Base-by-base conservation (phyloP, 495 filamentous ascomycete species). In the Aspergillus sparsus region DNA sequence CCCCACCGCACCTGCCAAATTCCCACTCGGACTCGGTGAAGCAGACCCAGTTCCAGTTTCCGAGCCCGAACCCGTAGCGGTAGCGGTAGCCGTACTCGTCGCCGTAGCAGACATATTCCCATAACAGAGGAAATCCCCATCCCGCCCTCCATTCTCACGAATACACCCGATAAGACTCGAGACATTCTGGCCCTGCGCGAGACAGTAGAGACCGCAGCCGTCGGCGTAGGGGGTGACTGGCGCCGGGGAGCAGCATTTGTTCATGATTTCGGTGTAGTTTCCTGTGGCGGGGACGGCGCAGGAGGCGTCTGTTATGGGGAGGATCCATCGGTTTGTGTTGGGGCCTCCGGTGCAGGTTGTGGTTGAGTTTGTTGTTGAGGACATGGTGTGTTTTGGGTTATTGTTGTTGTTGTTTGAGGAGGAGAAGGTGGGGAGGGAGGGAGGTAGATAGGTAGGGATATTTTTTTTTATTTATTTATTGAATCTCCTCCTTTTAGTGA, bases 191-290 rank as follows among this genome's bases (percentile, higher is more conserved):
- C 66, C 77, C 44, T 73, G 69, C 3, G 79, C 80, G 10, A 79
- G 76, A 60, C 81, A 83, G 74, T 82, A 83, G 49, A 79, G 63
- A 27, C 72, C 75, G 70, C 81, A 83, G 63, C 71, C 73, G 69
- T 74, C 64, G 49, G 76, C 68, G 71, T 80, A 81, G 15, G 72
- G 71, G 12, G 69, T 53, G 34, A 79, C 69, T n/a, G 66, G 61
- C 21, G 79, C 74, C 15, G 66, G 39, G 27, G 67, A 67, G 68
- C 81, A 83, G 76, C 81, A 83, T 13, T 68, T 62, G 39, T 68
- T 51, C 68, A 83, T 72, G 46, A 75, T 69, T 35, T 69, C 59
- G 47, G 75, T 66, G 66, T 74, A 66, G 56, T 77, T 79, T 31
- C 69, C 72, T 42, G 62, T 58, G 46, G 66, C 53, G n/a, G 65